A percentile compares a stretch with the other conserved stretches of the same genome.
phyloP scores from a whole-genome alignment of 2,329 filamentous ascomycete species.

The Metarhizium rileyi region DNA sequence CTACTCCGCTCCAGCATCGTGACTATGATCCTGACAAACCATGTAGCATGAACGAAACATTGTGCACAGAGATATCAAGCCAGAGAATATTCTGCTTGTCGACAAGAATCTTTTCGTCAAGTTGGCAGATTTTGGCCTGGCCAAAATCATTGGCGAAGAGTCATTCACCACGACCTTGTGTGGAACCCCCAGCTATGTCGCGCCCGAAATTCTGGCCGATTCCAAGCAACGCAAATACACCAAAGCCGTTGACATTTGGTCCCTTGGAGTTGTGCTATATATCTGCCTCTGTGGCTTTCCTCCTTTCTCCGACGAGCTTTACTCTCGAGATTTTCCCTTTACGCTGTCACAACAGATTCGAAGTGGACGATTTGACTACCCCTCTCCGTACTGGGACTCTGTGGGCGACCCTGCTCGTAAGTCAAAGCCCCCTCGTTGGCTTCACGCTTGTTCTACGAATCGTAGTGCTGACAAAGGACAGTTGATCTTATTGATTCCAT shows the following conservation, averaged over 20 bases:
- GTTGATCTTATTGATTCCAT: constrained; percentile 90
- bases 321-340: constrained; percentile 71
- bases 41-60: constrained; percentile 91
- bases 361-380: constrained; percentile 82
- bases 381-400: constrained; percentile 77
- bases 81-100: constrained; percentile 85
- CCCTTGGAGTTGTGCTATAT: constrained; percentile 92
- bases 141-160: constrained; percentile 97
- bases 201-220: constrained; percentile 86
- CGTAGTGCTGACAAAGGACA: background rate
- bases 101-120: constrained; percentile 83
- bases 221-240: constrained; percentile 79
- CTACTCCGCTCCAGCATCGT: background rate
- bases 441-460: background rate
- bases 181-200: constrained; percentile 95
- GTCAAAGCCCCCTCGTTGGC: constrained; percentile 14
- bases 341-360: constrained; percentile 84
- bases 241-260: constrained; percentile 93
- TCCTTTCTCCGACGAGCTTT: constrained; percentile 91
- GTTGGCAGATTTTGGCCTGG: constrained; percentile 89
- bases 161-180: constrained; percentile 95
- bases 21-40: background rate
- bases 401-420: constrained; percentile 58
- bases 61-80: constrained; percentile 95
- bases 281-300: constrained; percentile 96